Percentiles rank a stretch among this genome's conserved stretches.
Conservation (phyloP, 495 filamentous ascomycete genomes). For the Sporormia fimetaria region DNA sequence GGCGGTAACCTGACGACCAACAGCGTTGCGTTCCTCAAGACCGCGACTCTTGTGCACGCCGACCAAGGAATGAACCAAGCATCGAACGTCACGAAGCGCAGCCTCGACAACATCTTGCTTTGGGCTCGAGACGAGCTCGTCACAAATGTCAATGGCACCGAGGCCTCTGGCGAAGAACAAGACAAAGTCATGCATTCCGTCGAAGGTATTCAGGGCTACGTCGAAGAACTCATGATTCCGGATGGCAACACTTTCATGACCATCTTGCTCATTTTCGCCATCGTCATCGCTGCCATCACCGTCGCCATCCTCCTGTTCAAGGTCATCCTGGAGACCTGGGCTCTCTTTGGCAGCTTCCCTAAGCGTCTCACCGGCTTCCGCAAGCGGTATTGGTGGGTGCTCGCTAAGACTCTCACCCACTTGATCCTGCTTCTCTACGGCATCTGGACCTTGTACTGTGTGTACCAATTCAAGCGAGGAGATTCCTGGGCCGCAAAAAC, state of each 20-base stretch:
- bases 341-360: slow-evolving; percentile 78
- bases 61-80: slow-evolving; percentile 37
- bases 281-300: slow-evolving; percentile 71
- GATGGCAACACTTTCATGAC: slow-evolving; percentile 95
- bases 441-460: slow-evolving; percentile 89
- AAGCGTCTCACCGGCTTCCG: slow-evolving; percentile 72
- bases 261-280: slow-evolving; percentile 74
- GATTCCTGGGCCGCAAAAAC: slow-evolving; percentile 92
- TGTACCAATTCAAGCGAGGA: slow-evolving; percentile 86
- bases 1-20: slow-evolving; percentile 77
- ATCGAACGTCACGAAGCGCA: slow-evolving; percentile 42
- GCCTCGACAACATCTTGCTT: slow-evolving; percentile 39
- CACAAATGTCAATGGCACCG: slow-evolving; percentile 37
- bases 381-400: slow-evolving; percentile 87
- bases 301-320: slow-evolving; percentile 86
- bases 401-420: slow-evolving; percentile 79
- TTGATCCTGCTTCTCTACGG: slow-evolving; percentile 90
- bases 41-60: slow-evolving; percentile 57
- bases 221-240: slow-evolving; percentile 69
- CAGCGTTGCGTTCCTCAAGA: slow-evolving; percentile 62
- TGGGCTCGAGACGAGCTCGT: slow-evolving; percentile 42
- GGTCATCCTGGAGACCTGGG: slow-evolving; percentile 84
- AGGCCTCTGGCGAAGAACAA: slow-evolving; percentile 7
- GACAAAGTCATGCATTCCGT: slow-evolving; percentile 42
- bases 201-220: slow-evolving; percentile 61